Conservation (phyloP, 2,329 filamentous ascomycete species). For the Lasiodiplodia hormozganensis region DNA sequence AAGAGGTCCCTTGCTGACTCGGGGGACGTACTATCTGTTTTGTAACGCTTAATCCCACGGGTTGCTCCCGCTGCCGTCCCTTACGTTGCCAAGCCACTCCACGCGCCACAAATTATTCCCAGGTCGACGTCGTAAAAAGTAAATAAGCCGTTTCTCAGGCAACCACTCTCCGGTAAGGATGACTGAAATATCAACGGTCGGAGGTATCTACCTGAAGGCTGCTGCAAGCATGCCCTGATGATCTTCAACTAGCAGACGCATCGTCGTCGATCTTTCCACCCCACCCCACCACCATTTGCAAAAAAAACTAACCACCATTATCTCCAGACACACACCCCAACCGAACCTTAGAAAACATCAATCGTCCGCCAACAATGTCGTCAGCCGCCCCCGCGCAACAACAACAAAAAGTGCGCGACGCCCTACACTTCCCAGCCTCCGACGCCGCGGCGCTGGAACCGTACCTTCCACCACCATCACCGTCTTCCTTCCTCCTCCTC, state of each 20-base stretch:
- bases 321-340: not conserved
- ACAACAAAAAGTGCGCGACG: constrained; percentile 34
- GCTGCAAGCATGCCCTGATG: not conserved
- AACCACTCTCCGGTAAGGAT: not conserved
- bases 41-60: not conserved
- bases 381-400: not conserved
- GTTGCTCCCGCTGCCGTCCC: not conserved
- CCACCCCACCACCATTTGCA: not conserved
- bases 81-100: not conserved
- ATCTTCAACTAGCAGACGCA: not conserved
- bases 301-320: too few relatives aligned
- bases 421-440: constrained; percentile 51
- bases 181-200: not conserved
- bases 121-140: not conserved
- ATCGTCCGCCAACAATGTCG: not conserved
- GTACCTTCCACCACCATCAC: constrained; percentile 50
- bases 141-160: not conserved
- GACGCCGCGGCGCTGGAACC: constrained; percentile 56
- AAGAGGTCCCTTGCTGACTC: constrained; percentile 15
- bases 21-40: not conserved
- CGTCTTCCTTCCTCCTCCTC: constrained; percentile 32
- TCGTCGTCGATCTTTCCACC: not conserved
- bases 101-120: not conserved
- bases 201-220: not conserved
- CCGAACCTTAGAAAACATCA: not conserved